Evolutionary conservation across 1,139 yeast species (phyloP).

Genomic region (Meyerozyma elateridarum): DNA sequence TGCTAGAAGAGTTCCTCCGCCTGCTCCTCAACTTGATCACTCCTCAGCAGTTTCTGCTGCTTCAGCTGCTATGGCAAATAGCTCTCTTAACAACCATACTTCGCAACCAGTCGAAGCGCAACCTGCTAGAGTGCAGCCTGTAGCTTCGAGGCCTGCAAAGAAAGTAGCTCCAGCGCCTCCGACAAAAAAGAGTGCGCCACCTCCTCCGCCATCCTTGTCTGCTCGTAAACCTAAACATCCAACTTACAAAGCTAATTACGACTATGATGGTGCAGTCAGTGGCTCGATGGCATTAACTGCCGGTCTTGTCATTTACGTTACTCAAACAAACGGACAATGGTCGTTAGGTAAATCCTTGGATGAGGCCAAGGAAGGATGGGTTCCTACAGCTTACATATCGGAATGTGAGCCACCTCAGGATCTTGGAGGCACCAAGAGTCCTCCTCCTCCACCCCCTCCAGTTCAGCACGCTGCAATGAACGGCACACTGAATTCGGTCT

Average conservation of each 20-base stretch:
- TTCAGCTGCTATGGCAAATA: constrained; percentile 12
- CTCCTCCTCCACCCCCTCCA: constrained; percentile 34
- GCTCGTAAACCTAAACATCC: constrained; percentile 63
- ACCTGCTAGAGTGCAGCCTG: too few species aligned
- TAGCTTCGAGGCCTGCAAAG: constrained; percentile 24
- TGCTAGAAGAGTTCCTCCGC: constrained; percentile 10
- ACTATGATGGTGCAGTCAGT: constrained; percentile 82
- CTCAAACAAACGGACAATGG: constrained; percentile 81
- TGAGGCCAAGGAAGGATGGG: constrained; percentile 89
- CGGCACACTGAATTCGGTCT: constrained; percentile 17
- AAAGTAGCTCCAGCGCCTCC: constrained; percentile 39
- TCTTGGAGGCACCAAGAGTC: constrained; percentile 15
- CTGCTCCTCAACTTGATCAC: constrained; percentile 7
- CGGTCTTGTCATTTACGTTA: constrained; percentile 68
- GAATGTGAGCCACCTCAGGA: constrained; percentile 49
- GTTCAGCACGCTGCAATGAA: constrained; percentile 13
- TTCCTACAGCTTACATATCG: constrained; percentile 85
- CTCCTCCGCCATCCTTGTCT: constrained; percentile 58
- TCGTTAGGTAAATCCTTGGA: constrained; percentile 78
- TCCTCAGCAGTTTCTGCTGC: constrained; percentile 2
- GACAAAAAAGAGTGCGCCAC: constrained; percentile 37
- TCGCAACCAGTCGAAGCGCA: background rate
- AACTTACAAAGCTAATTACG: constrained; percentile 81
- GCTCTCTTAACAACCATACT: constrained; percentile 4
- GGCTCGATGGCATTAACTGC: constrained; percentile 73